Percentiles rank a stretch among this genome's conserved stretches.
Evolutionary conservation across 106 monocot species (phyloP).

Genomic region (Dioscorea zingiberensis): DNA sequence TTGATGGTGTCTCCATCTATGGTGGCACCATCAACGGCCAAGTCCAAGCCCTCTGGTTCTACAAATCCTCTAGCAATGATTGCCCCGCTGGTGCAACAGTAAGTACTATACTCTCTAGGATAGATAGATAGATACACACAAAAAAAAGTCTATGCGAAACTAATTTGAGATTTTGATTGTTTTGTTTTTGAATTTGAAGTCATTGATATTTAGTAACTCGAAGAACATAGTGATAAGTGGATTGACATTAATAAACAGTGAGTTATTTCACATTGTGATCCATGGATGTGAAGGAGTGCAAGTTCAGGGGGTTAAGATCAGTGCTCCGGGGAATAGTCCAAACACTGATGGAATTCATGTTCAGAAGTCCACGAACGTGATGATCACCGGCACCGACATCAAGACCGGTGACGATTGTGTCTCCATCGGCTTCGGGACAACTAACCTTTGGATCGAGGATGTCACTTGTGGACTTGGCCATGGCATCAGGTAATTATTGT

Average conservation of each 20-base stretch:
- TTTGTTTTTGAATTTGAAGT: no score
- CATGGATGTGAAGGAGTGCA: constrained; percentile 25
- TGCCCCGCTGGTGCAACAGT: constrained; percentile 53
- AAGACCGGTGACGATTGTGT: no score
- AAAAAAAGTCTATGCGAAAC: constrained; percentile 40
- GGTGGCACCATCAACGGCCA: constrained; percentile 57
- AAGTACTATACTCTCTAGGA: no score
- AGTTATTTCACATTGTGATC: constrained; percentile 60
- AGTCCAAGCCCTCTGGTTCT: constrained; percentile 47
- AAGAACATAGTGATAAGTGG: constrained; percentile 51
- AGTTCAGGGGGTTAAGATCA: no score
- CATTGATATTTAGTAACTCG: no score
- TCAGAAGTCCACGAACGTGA: constrained; percentile 50
- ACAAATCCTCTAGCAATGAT: constrained; percentile 21
- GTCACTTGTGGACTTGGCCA: constrained; percentile 67
- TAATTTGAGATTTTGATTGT: no score
- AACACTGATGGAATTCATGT: constrained; percentile 79
- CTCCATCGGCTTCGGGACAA: no score
- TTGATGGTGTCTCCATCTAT: constrained; percentile 35
- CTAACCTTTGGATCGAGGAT: no score
- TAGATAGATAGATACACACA: no score
- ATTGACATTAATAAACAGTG: constrained; percentile 53
- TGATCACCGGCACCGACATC: no score
- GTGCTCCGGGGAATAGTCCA: constrained; percentile 53
- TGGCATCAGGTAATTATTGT: constrained; percentile 47